phyloP scores from a whole-genome alignment of 1,139 yeast genomes.

The Sugiyamaella japonica region DNA sequence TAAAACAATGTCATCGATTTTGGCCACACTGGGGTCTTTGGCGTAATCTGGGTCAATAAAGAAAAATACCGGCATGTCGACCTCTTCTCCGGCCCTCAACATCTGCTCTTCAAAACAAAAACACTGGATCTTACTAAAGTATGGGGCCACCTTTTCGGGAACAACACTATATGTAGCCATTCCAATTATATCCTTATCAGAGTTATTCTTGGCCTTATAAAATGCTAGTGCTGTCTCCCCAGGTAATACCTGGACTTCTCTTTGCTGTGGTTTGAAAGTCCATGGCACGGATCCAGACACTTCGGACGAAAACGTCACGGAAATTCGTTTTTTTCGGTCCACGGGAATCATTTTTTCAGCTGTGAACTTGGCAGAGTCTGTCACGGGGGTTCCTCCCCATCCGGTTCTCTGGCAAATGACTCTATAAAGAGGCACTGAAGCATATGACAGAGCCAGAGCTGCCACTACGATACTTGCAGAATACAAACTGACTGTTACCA shows the following conservation, averaged over 20 bases:
- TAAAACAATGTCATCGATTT: constrained; percentile 83
- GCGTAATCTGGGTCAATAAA: constrained; percentile 98
- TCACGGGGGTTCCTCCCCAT: constrained; percentile 92
- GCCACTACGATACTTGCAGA: constrained; percentile 68
- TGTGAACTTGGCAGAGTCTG: constrained; percentile 76
- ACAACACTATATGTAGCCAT: constrained; percentile 98
- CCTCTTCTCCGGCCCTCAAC: constrained; percentile 93
- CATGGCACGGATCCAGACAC: constrained; percentile 91
- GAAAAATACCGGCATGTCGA: constrained; percentile 98
- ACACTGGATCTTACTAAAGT: constrained; percentile 95
- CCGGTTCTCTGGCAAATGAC: constrained; percentile 95
- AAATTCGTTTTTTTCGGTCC: constrained; percentile 76
- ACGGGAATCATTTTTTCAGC: constrained; percentile 88
- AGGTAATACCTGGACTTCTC: constrained; percentile 90
- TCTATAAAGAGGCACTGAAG: constrained; percentile 90
- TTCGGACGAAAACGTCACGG: constrained; percentile 86
- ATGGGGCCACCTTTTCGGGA: constrained; percentile 95
- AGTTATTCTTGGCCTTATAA: constrained; percentile 83
- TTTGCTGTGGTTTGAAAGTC: constrained; percentile 92
- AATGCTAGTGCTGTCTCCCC: constrained; percentile 98
- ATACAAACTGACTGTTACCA: constrained; percentile 64
- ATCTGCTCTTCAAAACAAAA: constrained; percentile 97
- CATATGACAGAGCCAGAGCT: constrained; percentile 79
- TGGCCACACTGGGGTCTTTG: constrained; percentile 89
- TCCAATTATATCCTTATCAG: constrained; percentile 90